phyloP scores from a whole-genome alignment of 2,329 filamentous ascomycete species.

The Fusarium compactum region DNA sequence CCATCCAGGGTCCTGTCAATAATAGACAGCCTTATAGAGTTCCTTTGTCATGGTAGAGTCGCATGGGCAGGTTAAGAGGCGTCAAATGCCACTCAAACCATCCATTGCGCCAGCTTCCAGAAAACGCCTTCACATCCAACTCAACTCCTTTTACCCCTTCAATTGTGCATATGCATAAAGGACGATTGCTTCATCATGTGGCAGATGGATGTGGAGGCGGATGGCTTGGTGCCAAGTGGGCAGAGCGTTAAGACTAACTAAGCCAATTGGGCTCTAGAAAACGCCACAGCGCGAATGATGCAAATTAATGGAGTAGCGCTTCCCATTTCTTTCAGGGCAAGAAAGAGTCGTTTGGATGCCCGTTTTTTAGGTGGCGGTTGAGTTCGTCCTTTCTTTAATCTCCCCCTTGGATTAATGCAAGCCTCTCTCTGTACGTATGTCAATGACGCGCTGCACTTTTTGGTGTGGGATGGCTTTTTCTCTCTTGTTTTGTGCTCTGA shows the following conservation, averaged over 20 bases:
- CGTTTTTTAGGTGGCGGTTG: conserved; percentile 35
- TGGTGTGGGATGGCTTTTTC: background rate
- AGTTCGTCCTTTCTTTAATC: conserved; percentile 32
- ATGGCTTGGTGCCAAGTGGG: conserved; percentile 23
- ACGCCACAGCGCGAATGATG: conserved; percentile 36
- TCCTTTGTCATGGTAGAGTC: background rate
- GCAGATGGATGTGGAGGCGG: background rate
- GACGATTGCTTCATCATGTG: conserved; percentile 1
- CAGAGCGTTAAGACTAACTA: background rate
- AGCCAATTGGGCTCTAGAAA: conserved; percentile 17
- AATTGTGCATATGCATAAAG: conserved; percentile 23
- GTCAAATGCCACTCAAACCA: conserved; percentile 6
- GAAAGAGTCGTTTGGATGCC: conserved; percentile 19
- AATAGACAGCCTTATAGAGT: background rate
- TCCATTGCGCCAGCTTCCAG: background rate
- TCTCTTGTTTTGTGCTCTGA: background rate
- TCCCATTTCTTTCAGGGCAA: conserved; percentile 1
- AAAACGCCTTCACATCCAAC: background rate
- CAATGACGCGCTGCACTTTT: conserved; percentile 23
- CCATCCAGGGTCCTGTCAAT: conserved; percentile 9
- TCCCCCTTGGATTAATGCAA: conserved; percentile 32
- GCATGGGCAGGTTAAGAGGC: background rate
- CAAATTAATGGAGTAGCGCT: conserved; percentile 14
- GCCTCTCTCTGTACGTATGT: background rate
- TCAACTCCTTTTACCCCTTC: background rate